Conservation (phyloP, 768 basidiomycete species). For the Mycena polygramma region DNA sequence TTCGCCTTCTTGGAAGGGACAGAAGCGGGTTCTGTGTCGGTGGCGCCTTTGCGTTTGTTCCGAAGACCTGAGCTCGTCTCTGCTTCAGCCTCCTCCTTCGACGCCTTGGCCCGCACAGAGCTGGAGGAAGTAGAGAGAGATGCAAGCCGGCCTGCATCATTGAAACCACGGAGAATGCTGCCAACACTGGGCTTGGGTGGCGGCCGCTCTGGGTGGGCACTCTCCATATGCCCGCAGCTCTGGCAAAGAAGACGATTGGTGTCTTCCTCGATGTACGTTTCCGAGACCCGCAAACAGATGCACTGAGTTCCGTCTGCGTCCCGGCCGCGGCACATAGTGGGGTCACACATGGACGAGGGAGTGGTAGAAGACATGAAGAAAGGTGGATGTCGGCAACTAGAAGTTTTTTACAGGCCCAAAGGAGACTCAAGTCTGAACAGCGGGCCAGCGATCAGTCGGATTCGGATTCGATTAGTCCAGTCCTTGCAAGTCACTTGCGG, state of each 20-base stretch:
- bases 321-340: conserved; percentile 2
- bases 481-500: not conserved
- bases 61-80: conserved; percentile 19
- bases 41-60: conserved; percentile 6
- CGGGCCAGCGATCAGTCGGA: too few relatives aligned
- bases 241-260: not conserved
- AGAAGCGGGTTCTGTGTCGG: not conserved
- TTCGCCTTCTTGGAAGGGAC: not conserved
- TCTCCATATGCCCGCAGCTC: conserved; percentile 9
- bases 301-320: conserved; percentile 19
- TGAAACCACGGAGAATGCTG: not conserved
- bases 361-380: not conserved
- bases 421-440: conserved; percentile 14
- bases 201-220: conserved; percentile 12
- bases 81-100: conserved; percentile 12
- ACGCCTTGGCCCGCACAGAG: not conserved
- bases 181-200: not conserved
- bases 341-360: conserved; percentile 28
- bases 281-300: conserved; percentile 8
- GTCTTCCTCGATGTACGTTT: not conserved
- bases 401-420: not conserved
- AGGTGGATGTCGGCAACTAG: not conserved
- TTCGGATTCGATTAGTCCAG: not conserved
- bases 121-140: too few relatives aligned
- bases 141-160: not conserved